A percentile compares a stretch with the other conserved stretches of the same genome.
Conservation (phyloP, 2,329 filamentous ascomycete genomes). For the Nannizziopsis barbatae region DNA sequence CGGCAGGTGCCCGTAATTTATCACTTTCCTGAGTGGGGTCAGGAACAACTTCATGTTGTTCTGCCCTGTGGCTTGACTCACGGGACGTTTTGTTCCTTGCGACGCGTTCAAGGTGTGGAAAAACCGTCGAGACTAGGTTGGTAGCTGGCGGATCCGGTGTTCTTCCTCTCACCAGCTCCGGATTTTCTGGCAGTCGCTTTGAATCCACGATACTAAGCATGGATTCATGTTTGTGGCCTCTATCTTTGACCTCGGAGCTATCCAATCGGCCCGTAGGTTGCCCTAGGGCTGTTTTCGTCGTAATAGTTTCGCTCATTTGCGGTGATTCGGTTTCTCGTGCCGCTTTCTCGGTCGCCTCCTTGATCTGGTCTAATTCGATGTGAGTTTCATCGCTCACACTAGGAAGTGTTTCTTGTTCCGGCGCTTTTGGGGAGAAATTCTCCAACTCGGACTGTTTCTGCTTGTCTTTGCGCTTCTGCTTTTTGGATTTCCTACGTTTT, state of each 20-base stretch:
- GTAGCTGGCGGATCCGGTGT: slow-evolving; percentile 7
- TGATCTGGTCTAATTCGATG: too few species aligned
- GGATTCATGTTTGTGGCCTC: too few species aligned
- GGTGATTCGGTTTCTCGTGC: too few species aligned
- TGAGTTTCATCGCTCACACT: background rate
- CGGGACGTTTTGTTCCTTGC: slow-evolving; percentile 18
- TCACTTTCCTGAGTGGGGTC: too few species aligned
- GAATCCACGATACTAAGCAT: too few species aligned
- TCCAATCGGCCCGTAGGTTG: too few species aligned
- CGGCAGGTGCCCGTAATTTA: too few species aligned
- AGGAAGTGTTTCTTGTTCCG: background rate
- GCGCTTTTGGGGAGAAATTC: too few species aligned
- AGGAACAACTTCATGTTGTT: too few species aligned
- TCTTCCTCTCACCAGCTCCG: background rate
- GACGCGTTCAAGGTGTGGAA: slow-evolving; percentile 28
- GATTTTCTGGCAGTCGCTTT: background rate
- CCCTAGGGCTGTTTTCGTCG: background rate
- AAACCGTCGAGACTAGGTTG: slow-evolving; percentile 26
- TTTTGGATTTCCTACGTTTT: slow-evolving; percentile 12
- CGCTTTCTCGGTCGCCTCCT: too few species aligned
- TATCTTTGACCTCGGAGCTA: too few species aligned
- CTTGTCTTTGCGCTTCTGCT: slow-evolving; percentile 11
- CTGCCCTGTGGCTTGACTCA: background rate
- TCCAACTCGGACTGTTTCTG: background rate
- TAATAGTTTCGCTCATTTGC: too few species aligned